A percentile compares a stretch with the other conserved stretches of the same genome.
Conservation (phyloP, 225 moss, liverwort and hornwort genomes). For the Thuidium tamariscinum region DNA sequence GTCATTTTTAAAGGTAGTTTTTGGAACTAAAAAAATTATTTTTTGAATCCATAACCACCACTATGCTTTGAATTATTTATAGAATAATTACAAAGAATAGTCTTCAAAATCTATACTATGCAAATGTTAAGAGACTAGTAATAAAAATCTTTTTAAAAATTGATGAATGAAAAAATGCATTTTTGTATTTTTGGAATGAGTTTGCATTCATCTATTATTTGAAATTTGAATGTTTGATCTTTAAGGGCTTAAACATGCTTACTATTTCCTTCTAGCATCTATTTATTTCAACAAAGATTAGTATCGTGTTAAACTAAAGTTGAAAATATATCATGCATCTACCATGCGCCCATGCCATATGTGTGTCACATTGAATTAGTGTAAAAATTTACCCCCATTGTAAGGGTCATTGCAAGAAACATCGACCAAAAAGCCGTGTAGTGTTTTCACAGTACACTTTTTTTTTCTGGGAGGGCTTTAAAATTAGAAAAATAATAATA, state of each 20-base stretch:
- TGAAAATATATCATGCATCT: background rate
- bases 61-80: background rate
- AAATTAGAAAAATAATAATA: too few relatives aligned
- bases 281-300: background rate
- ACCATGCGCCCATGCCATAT: too few relatives aligned
- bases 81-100: background rate
- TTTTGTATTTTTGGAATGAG: background rate
- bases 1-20: too few relatives aligned
- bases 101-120: background rate
- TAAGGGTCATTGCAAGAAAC: too few relatives aligned
- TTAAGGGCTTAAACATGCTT: accelerated
- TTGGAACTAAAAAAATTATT: background rate
- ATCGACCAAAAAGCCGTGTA: too few relatives aligned
- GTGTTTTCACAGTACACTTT: too few relatives aligned
- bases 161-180: accelerated
- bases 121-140: background rate
- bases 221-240: background rate
- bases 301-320: background rate
- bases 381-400: background rate
- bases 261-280: background rate
- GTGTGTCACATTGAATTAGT: background rate
- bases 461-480: too few relatives aligned
- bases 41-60: accelerated
- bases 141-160: background rate
- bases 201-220: background rate